Conservation (phyloP, 2,329 filamentous ascomycete genomes). For the Exophiala oligosperma region DNA sequence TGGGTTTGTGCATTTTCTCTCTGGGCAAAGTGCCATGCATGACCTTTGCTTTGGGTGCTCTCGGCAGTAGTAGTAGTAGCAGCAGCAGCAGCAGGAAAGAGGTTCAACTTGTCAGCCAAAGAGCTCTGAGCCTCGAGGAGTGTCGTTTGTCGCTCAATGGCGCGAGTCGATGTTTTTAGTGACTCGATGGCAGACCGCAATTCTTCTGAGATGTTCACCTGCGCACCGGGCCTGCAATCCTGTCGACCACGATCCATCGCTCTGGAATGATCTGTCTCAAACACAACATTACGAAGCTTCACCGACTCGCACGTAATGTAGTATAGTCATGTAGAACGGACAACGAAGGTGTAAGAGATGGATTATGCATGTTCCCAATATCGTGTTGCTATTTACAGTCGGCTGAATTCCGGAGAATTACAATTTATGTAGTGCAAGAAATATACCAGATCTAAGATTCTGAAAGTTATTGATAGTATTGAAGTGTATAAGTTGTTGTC, state of each 20-base stretch:
- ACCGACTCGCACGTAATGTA: no score
- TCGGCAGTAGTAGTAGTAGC: not conserved
- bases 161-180: conserved; percentile 17
- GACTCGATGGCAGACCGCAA: conserved; percentile 14
- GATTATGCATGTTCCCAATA: no score
- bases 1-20: conserved; percentile 16
- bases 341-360: no score
- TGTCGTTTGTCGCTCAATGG: conserved; percentile 11
- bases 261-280: no score
- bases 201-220: conserved; percentile 3
- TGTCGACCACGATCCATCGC: no score
- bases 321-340: no score
- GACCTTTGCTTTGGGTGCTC: not conserved
- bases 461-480: no score
- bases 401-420: not conserved
- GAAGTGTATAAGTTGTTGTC: no score
- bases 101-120: not conserved
- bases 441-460: no score
- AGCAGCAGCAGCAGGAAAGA: not conserved
- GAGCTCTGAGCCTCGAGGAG: conserved; percentile 10
- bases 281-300: no score
- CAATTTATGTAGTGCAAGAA: not conserved
- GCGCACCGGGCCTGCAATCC: no score
- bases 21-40: conserved; percentile 11
- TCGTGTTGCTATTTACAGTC: not conserved